Base-by-base conservation (phyloP, 75 land plant genomes). In the Pseudotsuga menziesii region DNA sequence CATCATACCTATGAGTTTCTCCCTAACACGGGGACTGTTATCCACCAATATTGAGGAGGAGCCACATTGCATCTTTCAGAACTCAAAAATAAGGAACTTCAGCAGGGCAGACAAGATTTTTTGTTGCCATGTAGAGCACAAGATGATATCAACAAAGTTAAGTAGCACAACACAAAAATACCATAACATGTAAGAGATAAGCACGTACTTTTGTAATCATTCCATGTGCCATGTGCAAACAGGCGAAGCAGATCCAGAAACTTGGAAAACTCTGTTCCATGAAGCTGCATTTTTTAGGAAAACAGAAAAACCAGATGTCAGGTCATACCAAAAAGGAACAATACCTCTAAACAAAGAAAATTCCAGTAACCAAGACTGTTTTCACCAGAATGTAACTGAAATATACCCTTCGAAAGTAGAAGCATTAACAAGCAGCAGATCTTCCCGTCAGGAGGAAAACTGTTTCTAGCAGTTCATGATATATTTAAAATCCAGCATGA, bases 151-250 rank as follows among this genome's bases (percentile, higher is more conserved):
- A 67, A 67, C 44, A 41, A 36, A 69, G 12, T 69, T 41, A 23
- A 69, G 8, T 8, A 41, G 52, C 20, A 20, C 72, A 69, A 20
- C n/a, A 2, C 29, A 59, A 15, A 70, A 35, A 76, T 19, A 19
- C 13, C 13, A 39, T 23, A n/a, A 17, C 7, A 25, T 79, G 58
- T 16, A 58, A 64, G 16, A 6, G 41, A 29, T 36, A 20, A 57
- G 56, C 16, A 75, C 99, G 82, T 86, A 96, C 98, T 88, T 78
- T 92, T 96, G 81, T 90, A 96, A 81, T 96, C 99, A 71, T 83
- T 92, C 99, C 99, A 96, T 36, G 98, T 94, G 19, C 99, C 99
- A 86, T 92, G 87, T 14, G 98, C 95, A 78, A 94, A 96, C 69
- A 96, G 83, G n/a, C 91, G 89, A 58, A 94, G 93, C 66, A 96